These are phyloP conservation scores for Phytophthora boehmeriae DNA, from an alignment of 352 stramenopile species.

Conservation along the genomic window DNA sequence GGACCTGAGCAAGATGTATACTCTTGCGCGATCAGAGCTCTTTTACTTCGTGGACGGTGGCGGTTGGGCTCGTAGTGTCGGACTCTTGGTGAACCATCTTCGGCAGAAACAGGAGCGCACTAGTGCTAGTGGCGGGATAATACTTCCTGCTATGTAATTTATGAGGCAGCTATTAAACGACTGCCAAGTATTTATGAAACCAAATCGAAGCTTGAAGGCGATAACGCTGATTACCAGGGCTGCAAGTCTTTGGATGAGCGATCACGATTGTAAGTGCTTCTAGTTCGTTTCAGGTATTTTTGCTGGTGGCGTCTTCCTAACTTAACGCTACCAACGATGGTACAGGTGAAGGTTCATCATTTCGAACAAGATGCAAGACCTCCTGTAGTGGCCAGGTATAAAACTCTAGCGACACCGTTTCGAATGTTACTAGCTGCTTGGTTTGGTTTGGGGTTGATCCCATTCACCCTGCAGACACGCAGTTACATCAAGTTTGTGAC, in stretches of 20 bases:
- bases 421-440: slow-evolving; percentile 13
- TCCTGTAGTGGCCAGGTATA: background rate
- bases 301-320: no score
- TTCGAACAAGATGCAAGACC: background rate
- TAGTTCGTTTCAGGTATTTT: no score
- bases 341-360: slow-evolving; percentile 5
- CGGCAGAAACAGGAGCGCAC: slow-evolving; percentile 39
- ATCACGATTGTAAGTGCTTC: no score
- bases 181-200: background rate
- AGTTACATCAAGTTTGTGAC: slow-evolving; percentile 20
- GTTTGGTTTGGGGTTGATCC: slow-evolving; percentile 6
- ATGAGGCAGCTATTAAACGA: no score
- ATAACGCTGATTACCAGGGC: slow-evolving; percentile 1
- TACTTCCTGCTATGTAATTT: slow-evolving; percentile 6
- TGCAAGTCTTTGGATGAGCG: background rate
- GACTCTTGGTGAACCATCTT: slow-evolving; percentile 49
- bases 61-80: slow-evolving; percentile 46
- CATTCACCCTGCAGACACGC: slow-evolving; percentile 17
- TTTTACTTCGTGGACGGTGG: slow-evolving; percentile 71
- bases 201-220: background rate
- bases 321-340: background rate
- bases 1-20: slow-evolving; percentile 81
- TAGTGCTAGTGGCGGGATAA: slow-evolving; percentile 17
- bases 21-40: slow-evolving; percentile 63
- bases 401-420: slow-evolving; percentile 3